Conservation (phyloP, 2,329 filamentous ascomycete species). For the Xylaria sp. region DNA sequence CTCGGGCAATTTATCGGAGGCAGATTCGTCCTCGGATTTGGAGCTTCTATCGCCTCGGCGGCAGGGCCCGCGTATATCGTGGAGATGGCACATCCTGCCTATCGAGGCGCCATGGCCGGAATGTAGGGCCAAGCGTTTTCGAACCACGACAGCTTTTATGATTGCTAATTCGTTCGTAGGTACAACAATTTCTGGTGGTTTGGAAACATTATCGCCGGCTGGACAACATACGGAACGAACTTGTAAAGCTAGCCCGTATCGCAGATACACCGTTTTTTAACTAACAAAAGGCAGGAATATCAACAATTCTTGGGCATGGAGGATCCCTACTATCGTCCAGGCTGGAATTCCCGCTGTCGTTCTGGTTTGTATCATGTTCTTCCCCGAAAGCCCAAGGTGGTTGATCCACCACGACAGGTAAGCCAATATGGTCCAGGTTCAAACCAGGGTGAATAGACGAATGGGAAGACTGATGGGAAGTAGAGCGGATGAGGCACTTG, state of each 20-base stretch:
- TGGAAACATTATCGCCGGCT: slow-evolving; percentile 66
- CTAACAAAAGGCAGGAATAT: slow-evolving; percentile 51
- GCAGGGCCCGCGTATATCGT: slow-evolving; percentile 72
- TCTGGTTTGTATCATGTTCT: slow-evolving; percentile 53
- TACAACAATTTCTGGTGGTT: slow-evolving; percentile 59
- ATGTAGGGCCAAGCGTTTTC: slow-evolving; percentile 63
- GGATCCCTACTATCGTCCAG: slow-evolving; percentile 67
- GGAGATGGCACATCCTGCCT: slow-evolving; percentile 71
- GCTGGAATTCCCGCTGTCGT: slow-evolving; percentile 59
- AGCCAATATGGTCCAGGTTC: not conserved
- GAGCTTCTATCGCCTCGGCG: slow-evolving; percentile 68
- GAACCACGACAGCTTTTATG: slow-evolving; percentile 31
- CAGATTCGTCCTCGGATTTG: slow-evolving; percentile 66
- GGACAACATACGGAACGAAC: slow-evolving; percentile 59
- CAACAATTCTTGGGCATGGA: slow-evolving; percentile 64
- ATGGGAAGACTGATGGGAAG: slow-evolving; percentile 5
- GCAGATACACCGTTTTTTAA: not conserved
- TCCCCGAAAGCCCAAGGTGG: slow-evolving; percentile 53
- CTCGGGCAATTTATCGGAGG: slow-evolving; percentile 66
- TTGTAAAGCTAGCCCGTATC: slow-evolving; percentile 24
- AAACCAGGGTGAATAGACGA: too few relatives aligned
- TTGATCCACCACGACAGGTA: slow-evolving; percentile 56
- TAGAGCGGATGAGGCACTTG: slow-evolving; percentile 64
- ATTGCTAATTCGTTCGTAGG: slow-evolving; percentile 22
- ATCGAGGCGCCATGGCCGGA: slow-evolving; percentile 70